phyloP scores from a whole-genome alignment of 805 yeast genomes.

The Tetrapisispora arboricola region DNA sequence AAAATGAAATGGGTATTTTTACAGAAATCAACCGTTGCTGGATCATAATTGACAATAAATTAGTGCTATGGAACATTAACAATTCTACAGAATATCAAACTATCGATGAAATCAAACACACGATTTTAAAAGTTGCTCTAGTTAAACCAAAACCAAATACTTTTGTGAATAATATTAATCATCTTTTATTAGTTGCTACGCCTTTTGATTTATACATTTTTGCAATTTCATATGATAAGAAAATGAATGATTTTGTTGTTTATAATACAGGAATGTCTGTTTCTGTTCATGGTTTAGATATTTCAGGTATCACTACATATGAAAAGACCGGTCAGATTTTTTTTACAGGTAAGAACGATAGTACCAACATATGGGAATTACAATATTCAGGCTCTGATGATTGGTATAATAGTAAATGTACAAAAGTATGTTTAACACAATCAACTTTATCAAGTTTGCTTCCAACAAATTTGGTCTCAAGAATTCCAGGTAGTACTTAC shows the following conservation, averaged over 20 bases:
- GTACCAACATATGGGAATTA: constrained; percentile 76
- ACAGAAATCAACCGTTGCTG: constrained; percentile 75
- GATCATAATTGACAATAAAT: constrained; percentile 72
- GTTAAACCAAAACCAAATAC: constrained; percentile 76
- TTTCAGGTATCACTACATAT: constrained; percentile 48
- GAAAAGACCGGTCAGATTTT: constrained; percentile 67
- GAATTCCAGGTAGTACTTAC: constrained; percentile 30
- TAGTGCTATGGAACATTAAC: constrained; percentile 74
- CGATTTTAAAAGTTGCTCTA: constrained; percentile 64
- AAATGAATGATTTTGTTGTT: constrained; percentile 46
- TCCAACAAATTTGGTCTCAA: constrained; percentile 31
- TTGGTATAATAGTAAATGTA: constrained; percentile 78
- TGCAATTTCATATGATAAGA: constrained; percentile 48
- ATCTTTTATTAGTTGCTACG: constrained; percentile 69
- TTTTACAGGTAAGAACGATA: constrained; percentile 73
- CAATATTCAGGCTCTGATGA: constrained; percentile 73
- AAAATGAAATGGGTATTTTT: constrained; percentile 73
- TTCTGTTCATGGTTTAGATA: constrained; percentile 67
- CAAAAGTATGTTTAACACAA: constrained; percentile 73
- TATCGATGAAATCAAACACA: constrained; percentile 71
- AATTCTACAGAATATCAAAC: constrained; percentile 60
- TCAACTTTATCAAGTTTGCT: constrained; percentile 45
- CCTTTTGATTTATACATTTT: constrained; percentile 66
- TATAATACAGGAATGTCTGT: constrained; percentile 78
- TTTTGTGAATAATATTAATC: constrained; percentile 67